phyloP scores from a whole-genome alignment of 1,139 yeast genomes.

The Geotrichum cucujoidarum region DNA sequence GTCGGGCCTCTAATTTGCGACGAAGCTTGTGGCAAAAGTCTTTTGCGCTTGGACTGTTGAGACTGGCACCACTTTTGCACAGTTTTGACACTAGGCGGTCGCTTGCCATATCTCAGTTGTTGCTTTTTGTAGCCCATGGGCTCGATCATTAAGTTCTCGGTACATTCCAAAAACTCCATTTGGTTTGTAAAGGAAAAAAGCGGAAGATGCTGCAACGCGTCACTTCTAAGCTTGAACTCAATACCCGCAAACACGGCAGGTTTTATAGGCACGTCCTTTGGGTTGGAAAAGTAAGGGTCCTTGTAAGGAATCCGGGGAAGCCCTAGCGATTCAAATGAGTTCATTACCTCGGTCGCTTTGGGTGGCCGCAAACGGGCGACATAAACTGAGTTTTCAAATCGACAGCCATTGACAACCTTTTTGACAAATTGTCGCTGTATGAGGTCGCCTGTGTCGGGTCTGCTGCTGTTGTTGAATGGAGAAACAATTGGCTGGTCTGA shows the following conservation, averaged over 20 bases:
- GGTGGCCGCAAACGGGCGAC: slow-evolving; percentile 22
- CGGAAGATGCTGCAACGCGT: slow-evolving; percentile 26
- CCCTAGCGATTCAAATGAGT: slow-evolving; percentile 44
- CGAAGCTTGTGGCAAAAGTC: not conserved
- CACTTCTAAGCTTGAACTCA: slow-evolving; percentile 44
- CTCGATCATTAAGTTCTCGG: slow-evolving; percentile 2
- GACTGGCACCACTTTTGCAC: slow-evolving; percentile 34
- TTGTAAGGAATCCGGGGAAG: slow-evolving; percentile 50
- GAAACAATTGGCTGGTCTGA: not conserved
- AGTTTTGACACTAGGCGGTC: slow-evolving; percentile 42
- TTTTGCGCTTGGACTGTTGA: not conserved
- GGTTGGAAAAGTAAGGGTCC: slow-evolving; percentile 60
- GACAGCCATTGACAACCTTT: not conserved
- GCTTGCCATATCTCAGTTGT: slow-evolving; percentile 6
- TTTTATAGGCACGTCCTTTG: slow-evolving; percentile 47
- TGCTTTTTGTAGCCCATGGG: not conserved
- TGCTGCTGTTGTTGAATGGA: not conserved
- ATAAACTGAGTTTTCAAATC: not conserved
- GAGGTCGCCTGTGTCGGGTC: not conserved
- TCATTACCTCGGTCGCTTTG: slow-evolving; percentile 32
- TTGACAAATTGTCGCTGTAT: not conserved
- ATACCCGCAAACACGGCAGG: slow-evolving; percentile 67
- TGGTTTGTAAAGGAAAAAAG: slow-evolving; percentile 23
- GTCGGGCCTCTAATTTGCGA: slow-evolving; percentile 25
- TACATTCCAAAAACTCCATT: slow-evolving; percentile 8